Conservation (phyloP, 2,329 filamentous ascomycete species). For the Curvularia spicifera region DNA sequence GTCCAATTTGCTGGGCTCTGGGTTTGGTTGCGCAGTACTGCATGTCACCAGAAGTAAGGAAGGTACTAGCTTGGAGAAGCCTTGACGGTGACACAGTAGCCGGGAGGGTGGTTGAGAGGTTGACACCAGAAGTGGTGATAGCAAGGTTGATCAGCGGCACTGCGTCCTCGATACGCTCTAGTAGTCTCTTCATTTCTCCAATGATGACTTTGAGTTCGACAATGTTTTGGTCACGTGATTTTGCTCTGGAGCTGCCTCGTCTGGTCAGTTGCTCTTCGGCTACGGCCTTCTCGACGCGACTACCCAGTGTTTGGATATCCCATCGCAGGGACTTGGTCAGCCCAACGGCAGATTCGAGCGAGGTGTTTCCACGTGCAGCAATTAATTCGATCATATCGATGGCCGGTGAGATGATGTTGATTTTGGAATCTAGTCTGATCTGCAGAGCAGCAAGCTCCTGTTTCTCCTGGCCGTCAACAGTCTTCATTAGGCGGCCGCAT, state of each 20-base stretch:
- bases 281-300: slow-evolving; percentile 74
- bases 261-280: slow-evolving; percentile 64
- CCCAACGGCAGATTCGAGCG: slow-evolving; percentile 81
- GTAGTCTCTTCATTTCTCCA: slow-evolving; percentile 73
- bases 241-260: slow-evolving; percentile 53
- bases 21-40: slow-evolving; percentile 73
- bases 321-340: slow-evolving; percentile 82
- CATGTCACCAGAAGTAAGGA: slow-evolving; percentile 84
- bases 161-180: slow-evolving; percentile 84
- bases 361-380: slow-evolving; percentile 76
- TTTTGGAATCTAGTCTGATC: slow-evolving; percentile 79
- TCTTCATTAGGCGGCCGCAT: slow-evolving; percentile 75
- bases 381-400: slow-evolving; percentile 94
- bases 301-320: slow-evolving; percentile 81
- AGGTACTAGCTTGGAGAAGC: slow-evolving; percentile 88
- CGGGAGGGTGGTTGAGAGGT: slow-evolving; percentile 78
- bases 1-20: slow-evolving; percentile 79
- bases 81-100: slow-evolving; percentile 87
- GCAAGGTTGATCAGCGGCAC: slow-evolving; percentile 92
- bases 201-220: slow-evolving; percentile 73
- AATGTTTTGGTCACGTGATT: slow-evolving; percentile 63
- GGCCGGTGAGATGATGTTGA: slow-evolving; percentile 87
- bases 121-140: slow-evolving; percentile 91
- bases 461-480: slow-evolving; percentile 71
- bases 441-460: slow-evolving; percentile 77